A percentile compares a stretch with the other conserved stretches of the same genome.
Conservation (phyloP, 1,284 basidiomycete genomes). For the Flammula alnicola region DNA sequence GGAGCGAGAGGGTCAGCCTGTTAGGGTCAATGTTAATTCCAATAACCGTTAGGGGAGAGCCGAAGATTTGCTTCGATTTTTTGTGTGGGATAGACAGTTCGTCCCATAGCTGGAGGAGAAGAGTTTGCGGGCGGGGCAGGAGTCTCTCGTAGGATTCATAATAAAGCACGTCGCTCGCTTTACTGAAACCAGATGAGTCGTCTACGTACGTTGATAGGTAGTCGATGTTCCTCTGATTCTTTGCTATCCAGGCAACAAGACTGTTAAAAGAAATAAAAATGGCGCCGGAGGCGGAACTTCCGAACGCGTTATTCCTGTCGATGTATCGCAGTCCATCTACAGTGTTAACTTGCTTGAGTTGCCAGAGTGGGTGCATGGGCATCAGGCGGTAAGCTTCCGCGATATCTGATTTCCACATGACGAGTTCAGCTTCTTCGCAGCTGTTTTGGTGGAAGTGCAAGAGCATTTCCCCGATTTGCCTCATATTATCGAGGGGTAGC, state of each 20-base stretch:
- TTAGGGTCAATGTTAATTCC: slow-evolving; percentile 35
- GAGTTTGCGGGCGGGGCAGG: slow-evolving; percentile 27
- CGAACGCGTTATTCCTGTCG: too few species aligned
- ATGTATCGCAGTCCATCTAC: too few species aligned
- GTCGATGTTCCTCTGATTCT: neutral
- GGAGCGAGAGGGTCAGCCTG: slow-evolving; percentile 28
- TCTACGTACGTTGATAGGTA: neutral
- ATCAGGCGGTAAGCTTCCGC: too few species aligned
- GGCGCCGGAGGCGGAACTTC: too few species aligned
- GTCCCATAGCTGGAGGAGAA: slow-evolving; percentile 36
- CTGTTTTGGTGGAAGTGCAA: too few species aligned
- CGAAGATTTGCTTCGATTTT: slow-evolving; percentile 34
- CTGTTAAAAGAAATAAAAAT: too few species aligned
- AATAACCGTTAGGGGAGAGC: slow-evolving; percentile 29
- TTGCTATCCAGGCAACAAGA: neutral
- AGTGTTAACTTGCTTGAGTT: too few species aligned
- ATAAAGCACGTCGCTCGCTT: neutral
- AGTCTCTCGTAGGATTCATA: slow-evolving; percentile 32
- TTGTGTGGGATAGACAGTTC: slow-evolving; percentile 34
- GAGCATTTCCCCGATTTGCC: slow-evolving; percentile 5
- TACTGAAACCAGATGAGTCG: neutral
- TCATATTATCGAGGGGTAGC: slow-evolving; percentile 15
- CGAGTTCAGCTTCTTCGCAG: too few species aligned
- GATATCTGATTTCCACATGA: too few species aligned
- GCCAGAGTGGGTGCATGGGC: too few species aligned